These are phyloP conservation scores for Aspergillus spinulosporus DNA, from an alignment of 2,329 filamentous ascomycete species.

Conservation along the genomic window DNA sequence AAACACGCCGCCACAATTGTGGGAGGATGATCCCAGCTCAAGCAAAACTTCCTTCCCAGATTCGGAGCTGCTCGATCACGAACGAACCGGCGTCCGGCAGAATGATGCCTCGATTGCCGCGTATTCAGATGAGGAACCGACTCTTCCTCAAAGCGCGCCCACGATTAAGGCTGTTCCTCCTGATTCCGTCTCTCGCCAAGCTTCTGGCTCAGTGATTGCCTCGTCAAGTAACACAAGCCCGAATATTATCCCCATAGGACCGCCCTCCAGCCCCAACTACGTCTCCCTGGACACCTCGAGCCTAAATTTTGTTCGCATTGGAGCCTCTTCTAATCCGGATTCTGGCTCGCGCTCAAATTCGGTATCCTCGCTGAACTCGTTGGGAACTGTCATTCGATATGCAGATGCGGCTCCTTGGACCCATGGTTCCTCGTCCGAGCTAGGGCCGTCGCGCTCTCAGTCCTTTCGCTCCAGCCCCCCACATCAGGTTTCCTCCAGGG, in stretches of 20 bases:
- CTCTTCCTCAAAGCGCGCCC: conserved; percentile 33
- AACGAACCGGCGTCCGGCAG: conserved; percentile 23
- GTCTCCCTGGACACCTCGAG: conserved; percentile 41
- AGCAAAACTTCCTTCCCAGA: conserved; percentile 40
- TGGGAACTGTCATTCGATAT: conserved; percentile 45
- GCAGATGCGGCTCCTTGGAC: conserved; percentile 36
- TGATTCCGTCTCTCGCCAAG: conserved; percentile 32
- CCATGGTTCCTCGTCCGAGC: conserved; percentile 36
- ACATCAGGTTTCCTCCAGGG: conserved; percentile 34
- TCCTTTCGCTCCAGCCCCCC: conserved; percentile 46
- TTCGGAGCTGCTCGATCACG: conserved; percentile 26
- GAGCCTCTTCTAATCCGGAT: conserved; percentile 34
- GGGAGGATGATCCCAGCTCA: conserved; percentile 41
- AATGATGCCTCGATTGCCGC: conserved; percentile 26
- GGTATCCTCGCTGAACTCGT: conserved; percentile 42
- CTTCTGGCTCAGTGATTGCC: conserved; percentile 24
- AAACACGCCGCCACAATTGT: conserved; percentile 40
- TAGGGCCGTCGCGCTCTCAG: conserved; percentile 34
- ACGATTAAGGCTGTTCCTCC: conserved; percentile 42
- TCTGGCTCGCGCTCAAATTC: conserved; percentile 40
- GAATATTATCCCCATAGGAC: conserved; percentile 41
- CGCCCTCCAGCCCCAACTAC: conserved; percentile 44
- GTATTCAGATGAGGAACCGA: conserved; percentile 38
- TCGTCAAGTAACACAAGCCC: conserved; percentile 42
- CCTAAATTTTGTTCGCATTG: conserved; percentile 38